Base-by-base conservation (phyloP, 1,284 basidiomycete species). In the Anthracocystis setariae region DNA sequence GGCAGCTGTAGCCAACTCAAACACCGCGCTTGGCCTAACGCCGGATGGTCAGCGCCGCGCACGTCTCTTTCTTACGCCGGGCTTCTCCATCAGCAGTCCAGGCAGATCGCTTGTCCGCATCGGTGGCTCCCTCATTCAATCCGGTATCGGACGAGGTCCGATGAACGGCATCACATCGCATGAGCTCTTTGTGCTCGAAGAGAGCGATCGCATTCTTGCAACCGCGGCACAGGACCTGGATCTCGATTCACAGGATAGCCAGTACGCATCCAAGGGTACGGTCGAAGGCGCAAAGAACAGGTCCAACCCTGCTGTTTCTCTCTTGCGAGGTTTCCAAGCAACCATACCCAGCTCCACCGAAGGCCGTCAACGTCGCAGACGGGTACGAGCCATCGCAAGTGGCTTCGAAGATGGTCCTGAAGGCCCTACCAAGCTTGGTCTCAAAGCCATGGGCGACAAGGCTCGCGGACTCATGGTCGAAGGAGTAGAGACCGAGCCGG, bases 251-350 rank as follows among this genome's bases (percentile, higher is more conserved):
- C 29, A 52, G 13, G 47, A 51, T 51, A 17, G 44, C 1, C 51
- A 46, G 46, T 33, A 32, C 3, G 55, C 35, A 15, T 29, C 65
- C 8, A 53, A 52, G 42, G 54, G 40, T 13, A 45, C 68, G 12
- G 64, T 73, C 42, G 53, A 64, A 44, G 66, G 51, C 35, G 27
- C 53, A 37, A 58, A 48, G 38, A 43, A 49, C 29, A 57, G 42
- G 48, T 55, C 52, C 20, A 69, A 80, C 5, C 56, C 68, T 2
- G 56, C 71, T 18, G 78, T 82, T 33, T 79, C 76, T 18, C 75
- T 82, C 10, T 70, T 82, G 13, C 67, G 80, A 35, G 81, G 81
- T n/a, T 82, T 78, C 53, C 64, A 82, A 53, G 81, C 81, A 3
- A 82, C 81, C 9, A 58, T 78, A 51, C 81, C 81, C 24, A 73